Evolutionary conservation across 441 rosid genomes (phyloP), one percentile per base, ranked within the genome.

Genomic region (Gossypium schwendimanii): DNA sequence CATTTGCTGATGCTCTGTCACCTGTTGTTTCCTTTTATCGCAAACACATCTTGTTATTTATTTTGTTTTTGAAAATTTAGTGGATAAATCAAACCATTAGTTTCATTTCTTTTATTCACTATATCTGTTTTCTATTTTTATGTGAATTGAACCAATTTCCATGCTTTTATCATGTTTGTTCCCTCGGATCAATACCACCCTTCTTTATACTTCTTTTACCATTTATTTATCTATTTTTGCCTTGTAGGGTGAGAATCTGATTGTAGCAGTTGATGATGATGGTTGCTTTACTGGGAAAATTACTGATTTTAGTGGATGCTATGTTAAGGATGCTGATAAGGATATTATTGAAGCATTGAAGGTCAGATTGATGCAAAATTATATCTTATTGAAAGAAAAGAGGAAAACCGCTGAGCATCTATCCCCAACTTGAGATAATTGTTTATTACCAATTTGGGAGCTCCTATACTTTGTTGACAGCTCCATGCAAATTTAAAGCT

Each of bases 191-290:
- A n/a, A 68, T 6, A 28, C 52, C 21, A 55, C 8, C 63, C 20
- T 64, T 12, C 55, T 47, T 47, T n/a, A 5, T 31, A 31, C 47
- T 20, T 69, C 44, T 61, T 55, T 66, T 54, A 49, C 39, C 75
- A 70, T 67, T 20, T 6, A 55, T 59, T 78, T 73, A 77, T 65
- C 47, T 63, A 68, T 52, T 67, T 17, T 59, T 69, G 72, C 53
- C 18, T 49, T 75, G 69, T 74, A 96, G 98, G 98, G 94, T 8
- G 98, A 91, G 74, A 84, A 80, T 71, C 79, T 96, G 79, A 80
- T 90, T 39, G 98, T 96, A 59, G 89, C 97, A 24, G 99, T 96
- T 80, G 99, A 96, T 80, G 98, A 93, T 63, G 99, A 96, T 84
- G 99, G 99, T 59, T 86, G 76, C 77, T 96, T 96, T 78, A 87